Percentiles rank a stretch among this genome's conserved stretches.
Evolutionary conservation across 306 rosid species (phyloP).

Genomic region (Crotalaria pallida): DNA sequence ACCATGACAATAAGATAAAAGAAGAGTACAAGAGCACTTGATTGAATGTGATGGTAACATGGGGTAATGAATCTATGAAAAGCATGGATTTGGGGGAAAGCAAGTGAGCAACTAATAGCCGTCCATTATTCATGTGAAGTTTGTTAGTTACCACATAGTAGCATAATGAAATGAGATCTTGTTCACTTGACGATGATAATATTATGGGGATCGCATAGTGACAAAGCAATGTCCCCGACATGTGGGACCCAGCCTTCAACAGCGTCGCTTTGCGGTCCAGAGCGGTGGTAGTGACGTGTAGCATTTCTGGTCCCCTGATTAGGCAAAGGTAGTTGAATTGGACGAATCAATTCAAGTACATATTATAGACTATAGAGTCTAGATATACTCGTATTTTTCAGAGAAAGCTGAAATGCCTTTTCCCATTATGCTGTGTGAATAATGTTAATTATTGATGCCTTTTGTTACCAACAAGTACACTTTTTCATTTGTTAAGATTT

Average conservation of each 20-base stretch:
- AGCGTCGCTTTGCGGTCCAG: conserved; percentile 48
- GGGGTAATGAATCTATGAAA: conserved; percentile 23
- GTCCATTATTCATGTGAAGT: conserved; percentile 23
- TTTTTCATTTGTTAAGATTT: no score
- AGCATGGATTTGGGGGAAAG: conserved; percentile 21
- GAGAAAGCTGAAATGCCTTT: background rate
- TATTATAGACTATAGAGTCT: no score
- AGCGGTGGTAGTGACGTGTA: conserved; percentile 32
- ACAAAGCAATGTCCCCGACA: conserved; percentile 60
- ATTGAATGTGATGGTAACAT: conserved; percentile 26
- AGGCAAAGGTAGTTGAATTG: conserved; percentile 28
- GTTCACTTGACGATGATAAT: conserved; percentile 22
- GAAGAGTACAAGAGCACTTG: background rate
- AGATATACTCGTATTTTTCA: background rate
- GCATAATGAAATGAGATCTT: conserved; percentile 19
- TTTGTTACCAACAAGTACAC: no score
- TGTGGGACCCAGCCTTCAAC: conserved; percentile 44
- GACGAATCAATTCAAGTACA: background rate
- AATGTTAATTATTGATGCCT: background rate
- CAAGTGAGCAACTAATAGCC: conserved; percentile 13
- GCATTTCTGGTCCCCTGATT: conserved; percentile 25
- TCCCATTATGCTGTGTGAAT: background rate
- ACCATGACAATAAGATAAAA: background rate
- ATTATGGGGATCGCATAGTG: conserved; percentile 36
- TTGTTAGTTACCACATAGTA: conserved; percentile 20